Evolutionary conservation across 2,329 filamentous ascomycete species (phyloP).

Genomic region (Ophiostoma ips): DNA sequence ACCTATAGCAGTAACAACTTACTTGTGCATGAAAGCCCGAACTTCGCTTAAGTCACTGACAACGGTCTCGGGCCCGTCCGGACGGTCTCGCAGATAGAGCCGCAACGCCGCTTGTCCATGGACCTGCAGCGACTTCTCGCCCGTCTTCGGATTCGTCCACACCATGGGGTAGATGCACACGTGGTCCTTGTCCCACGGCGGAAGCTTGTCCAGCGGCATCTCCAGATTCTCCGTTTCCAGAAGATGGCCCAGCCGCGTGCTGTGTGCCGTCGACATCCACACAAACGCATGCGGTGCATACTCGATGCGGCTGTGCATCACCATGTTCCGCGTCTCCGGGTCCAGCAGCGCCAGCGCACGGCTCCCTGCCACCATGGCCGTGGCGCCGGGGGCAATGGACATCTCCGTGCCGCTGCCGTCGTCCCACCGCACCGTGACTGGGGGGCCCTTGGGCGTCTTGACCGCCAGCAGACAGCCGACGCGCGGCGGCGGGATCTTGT

Average conservation of each 20-base stretch:
- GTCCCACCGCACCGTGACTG: conserved; percentile 19
- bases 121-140: conserved; percentile 19
- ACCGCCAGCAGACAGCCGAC: conserved; percentile 24
- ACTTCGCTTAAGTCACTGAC: conserved; percentile 19
- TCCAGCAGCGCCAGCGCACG: conserved; percentile 17
- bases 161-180: conserved; percentile 24
- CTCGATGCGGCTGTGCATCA: conserved; percentile 21
- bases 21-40: conserved; percentile 21
- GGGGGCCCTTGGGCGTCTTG: conserved; percentile 19
- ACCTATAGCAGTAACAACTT: background rate
- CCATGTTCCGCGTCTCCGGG: conserved; percentile 17
- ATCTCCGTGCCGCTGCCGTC: conserved; percentile 22
- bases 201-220: conserved; percentile 19
- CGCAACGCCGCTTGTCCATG: conserved; percentile 23
- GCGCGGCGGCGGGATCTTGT: conserved; percentile 22
- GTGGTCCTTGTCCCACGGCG: conserved; percentile 18
- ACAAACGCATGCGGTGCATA: conserved; percentile 24
- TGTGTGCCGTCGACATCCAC: conserved; percentile 24
- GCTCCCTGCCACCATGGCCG: conserved; percentile 19
- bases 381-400: conserved; percentile 21
- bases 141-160: conserved; percentile 23
- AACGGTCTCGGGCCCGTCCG: conserved; percentile 16
- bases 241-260: conserved; percentile 20
- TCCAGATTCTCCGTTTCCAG: conserved; percentile 17
- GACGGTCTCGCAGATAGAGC: conserved; percentile 20